A percentile compares a stretch with the other conserved stretches of the same genome.
These are phyloP conservation scores for Serendipita sp. DNA, from an alignment of 768 basidiomycete genomes.

Conservation along the genomic window DNA sequence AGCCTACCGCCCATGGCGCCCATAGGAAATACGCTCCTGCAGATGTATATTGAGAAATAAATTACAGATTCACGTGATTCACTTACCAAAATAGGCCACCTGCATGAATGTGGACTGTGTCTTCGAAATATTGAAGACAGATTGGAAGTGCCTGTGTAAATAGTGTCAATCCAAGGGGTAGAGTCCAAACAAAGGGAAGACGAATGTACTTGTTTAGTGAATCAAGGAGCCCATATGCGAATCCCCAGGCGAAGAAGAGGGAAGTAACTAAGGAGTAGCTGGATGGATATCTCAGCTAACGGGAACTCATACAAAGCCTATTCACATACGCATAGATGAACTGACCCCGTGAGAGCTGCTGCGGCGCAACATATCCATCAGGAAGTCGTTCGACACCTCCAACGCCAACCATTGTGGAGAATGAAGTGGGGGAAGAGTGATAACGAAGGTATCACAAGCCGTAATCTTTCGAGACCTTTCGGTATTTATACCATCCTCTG, in stretches of 20 bases:
- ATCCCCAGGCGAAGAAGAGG: constrained; percentile 64
- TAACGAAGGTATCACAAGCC: too few relatives aligned
- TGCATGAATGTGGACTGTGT: constrained; percentile 61
- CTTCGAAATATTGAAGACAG: constrained; percentile 48
- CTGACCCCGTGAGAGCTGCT: constrained; percentile 29
- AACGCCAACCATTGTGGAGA: too few relatives aligned
- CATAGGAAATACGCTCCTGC: constrained; percentile 48
- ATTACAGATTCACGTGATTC: neutral
- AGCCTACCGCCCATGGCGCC: constrained; percentile 29
- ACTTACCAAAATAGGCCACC: constrained; percentile 47
- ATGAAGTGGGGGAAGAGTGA: too few relatives aligned
- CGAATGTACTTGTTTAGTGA: constrained; percentile 10
- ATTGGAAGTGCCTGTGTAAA: constrained; percentile 49
- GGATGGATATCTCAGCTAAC: too few relatives aligned
- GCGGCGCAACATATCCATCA: constrained; percentile 6
- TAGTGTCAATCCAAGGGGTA: constrained; percentile 15
- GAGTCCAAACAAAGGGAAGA: neutral
- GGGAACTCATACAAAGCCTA: too few relatives aligned
- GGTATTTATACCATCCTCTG: too few relatives aligned
- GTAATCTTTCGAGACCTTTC: too few relatives aligned
- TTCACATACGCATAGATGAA: constrained; percentile 40
- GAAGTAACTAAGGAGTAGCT: constrained; percentile 40
- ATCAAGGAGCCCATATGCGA: constrained; percentile 38
- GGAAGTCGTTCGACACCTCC: too few relatives aligned
- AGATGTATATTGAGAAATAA: neutral